These are phyloP conservation scores for Corynespora cassiicola DNA, from an alignment of 2,329 filamentous ascomycete species.

Conservation along the genomic window DNA sequence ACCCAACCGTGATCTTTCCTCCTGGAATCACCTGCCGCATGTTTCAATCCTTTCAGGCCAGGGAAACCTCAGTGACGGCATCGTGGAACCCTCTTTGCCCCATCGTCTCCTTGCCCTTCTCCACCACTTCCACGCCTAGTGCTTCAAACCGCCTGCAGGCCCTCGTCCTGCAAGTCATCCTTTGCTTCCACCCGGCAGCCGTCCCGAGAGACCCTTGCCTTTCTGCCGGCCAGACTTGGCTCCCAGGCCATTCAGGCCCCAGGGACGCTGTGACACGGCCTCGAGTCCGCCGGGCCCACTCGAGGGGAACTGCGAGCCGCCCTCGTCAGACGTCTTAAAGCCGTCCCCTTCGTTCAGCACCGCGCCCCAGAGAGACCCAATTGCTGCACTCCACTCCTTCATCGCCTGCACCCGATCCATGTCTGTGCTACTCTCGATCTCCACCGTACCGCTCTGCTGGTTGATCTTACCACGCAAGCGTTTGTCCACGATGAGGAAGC, in stretches of 20 bases:
- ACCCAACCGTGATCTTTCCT: conserved; percentile 30
- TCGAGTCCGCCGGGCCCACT: conserved; percentile 27
- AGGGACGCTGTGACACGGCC: conserved; percentile 28
- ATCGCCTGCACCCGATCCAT: conserved; percentile 76
- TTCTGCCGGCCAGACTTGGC: conserved; percentile 39
- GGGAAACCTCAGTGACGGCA: conserved; percentile 38
- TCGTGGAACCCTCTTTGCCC: conserved; percentile 36
- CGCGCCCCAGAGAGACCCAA: conserved; percentile 72
- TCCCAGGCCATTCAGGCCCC: conserved; percentile 36
- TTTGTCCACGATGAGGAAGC: conserved; percentile 89
- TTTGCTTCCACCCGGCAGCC: conserved; percentile 45
- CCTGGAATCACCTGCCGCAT: conserved; percentile 33
- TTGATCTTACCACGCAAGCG: conserved; percentile 89
- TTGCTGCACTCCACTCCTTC: conserved; percentile 72
- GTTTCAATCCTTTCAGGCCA: conserved; percentile 43
- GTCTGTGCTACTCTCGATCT: conserved; percentile 78
- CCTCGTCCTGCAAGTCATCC: conserved; percentile 48
- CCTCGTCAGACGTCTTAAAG: conserved; percentile 59
- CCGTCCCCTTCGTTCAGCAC: conserved; percentile 82
- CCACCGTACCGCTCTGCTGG: conserved; percentile 82
- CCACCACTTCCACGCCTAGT: conserved; percentile 40
- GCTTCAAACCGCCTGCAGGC: conserved; percentile 35
- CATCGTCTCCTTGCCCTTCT: conserved; percentile 35
- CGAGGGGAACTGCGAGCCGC: conserved; percentile 43
- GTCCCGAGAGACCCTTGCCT: conserved; percentile 46